Percentiles rank a stretch among this genome's conserved stretches.
Conservation (phyloP, 1,139 yeast species). For the Taphrina betulina region DNA sequence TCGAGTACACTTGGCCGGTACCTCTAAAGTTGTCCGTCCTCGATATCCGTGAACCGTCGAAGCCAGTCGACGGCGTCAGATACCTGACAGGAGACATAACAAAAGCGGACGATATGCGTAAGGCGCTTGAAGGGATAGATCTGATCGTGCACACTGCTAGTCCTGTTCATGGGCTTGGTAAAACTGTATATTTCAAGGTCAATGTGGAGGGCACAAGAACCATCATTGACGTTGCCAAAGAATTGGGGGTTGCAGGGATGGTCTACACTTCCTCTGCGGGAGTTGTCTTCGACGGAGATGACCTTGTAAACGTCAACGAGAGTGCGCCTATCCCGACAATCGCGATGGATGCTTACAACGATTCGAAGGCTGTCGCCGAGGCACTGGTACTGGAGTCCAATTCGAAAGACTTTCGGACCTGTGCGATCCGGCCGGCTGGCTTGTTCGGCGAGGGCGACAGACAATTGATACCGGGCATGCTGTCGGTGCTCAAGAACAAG, state of each 20-base stretch:
- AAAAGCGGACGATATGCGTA: conserved; percentile 61
- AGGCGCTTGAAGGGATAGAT: conserved; percentile 60
- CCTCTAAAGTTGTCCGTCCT: conserved; percentile 57
- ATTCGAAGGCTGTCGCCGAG: conserved; percentile 88
- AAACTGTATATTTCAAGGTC: conserved; percentile 79
- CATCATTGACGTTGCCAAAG: conserved; percentile 64
- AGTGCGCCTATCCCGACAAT: conserved; percentile 76
- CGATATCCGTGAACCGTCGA: conserved; percentile 63
- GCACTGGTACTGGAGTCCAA: conserved; percentile 67
- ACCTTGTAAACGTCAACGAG: conserved; percentile 88
- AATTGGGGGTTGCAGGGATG: conserved; percentile 57
- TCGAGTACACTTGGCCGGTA: conserved; percentile 67
- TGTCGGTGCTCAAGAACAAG: conserved; percentile 77
- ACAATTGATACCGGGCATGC: conserved; percentile 88
- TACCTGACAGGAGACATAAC: conserved; percentile 86
- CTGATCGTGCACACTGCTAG: conserved; percentile 95
- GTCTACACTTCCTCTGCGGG: conserved; percentile 98
- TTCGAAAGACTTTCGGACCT: conserved; percentile 61
- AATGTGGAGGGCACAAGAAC: conserved; percentile 86
- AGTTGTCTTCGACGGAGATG: conserved; percentile 91
- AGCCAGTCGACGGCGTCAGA: conserved; percentile 69
- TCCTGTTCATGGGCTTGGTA: conserved; percentile 85
- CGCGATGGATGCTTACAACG: conserved; percentile 96
- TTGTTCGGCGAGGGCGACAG: conserved; percentile 99
- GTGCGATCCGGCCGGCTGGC: conserved; percentile 94